Base-by-base conservation (phyloP, 139 green algal genomes). In the Zygnema cylindricum region DNA sequence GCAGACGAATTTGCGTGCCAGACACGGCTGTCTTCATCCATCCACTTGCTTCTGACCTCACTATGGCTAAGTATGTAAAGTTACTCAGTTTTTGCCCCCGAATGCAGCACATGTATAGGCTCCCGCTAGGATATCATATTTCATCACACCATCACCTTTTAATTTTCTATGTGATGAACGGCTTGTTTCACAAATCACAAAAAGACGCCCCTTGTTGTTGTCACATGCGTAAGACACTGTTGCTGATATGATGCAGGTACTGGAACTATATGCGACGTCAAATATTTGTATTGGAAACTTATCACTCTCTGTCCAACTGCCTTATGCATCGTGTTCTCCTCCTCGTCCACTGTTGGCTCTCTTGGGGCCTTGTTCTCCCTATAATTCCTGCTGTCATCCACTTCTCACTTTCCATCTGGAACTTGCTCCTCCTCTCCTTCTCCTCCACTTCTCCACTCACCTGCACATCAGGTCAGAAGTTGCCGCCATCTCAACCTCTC, bases 261-360 rank as follows among this genome's bases (percentile, higher is more conserved):
- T 97, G 95, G 95, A 98, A 98, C 93, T 98, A 98, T 89, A 92
- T 98, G 76, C 87, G 94, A 16, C 93, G 96, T 0, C 96, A 98
- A 93, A 92, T 98, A 81, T 98, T 94, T 86, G 96, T 98, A 38
- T 93, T 98, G 79, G 96, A 98, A 92, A 98, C 96, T 0, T 98
- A 97, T 73, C 63, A 91, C 71, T 90, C 75, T 71, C 0, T 11
- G 33, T 92, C 92, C 89, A 95, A 95, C 86, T 81, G 85, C 39
- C 75, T 82, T 54, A 91, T 94, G 75, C 93, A 94, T 86, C 94
- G 96, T 89, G 87, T 33, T 16, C 95, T 98, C 86, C 92, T 96
- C 71, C 69, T 85, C 1, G 79, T 84, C 36, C 86, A 91, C 83
- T 88, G 86, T 30, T 96, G 93, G 73, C 91, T 93, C 1, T 97